These are phyloP conservation scores for Pseudogymnoascus sp. DNA, from an alignment of 2,329 filamentous ascomycete species.

Conservation along the genomic window DNA sequence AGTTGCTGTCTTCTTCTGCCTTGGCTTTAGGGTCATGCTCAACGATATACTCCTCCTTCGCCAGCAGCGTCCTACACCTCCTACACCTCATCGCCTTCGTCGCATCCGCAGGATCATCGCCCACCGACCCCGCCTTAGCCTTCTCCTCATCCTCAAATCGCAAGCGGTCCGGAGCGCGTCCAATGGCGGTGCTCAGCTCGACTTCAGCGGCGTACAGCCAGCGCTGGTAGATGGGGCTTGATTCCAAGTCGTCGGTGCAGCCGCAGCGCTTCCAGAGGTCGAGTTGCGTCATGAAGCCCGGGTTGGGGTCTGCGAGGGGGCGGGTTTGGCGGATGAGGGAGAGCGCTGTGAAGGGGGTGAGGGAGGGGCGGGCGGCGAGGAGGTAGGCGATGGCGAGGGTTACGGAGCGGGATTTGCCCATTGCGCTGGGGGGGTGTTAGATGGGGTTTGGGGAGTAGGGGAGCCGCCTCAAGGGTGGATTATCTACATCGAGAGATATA, in stretches of 20 bases:
- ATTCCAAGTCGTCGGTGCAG: constrained; percentile 60
- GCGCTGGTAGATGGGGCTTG: constrained; percentile 70
- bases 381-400: constrained; percentile 78
- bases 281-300: constrained; percentile 84
- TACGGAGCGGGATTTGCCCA: constrained; percentile 91
- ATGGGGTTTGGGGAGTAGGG: background rate
- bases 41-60: constrained; percentile 39
- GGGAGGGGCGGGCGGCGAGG: constrained; percentile 56
- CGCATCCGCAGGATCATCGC: constrained; percentile 15
- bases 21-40: constrained; percentile 37
- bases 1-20: constrained; percentile 16
- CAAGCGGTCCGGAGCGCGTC: constrained; percentile 71
- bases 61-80: constrained; percentile 58
- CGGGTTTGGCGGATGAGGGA: constrained; percentile 60
- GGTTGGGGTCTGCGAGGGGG: constrained; percentile 78
- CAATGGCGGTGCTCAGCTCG: constrained; percentile 60
- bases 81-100: constrained; percentile 66
- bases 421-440: constrained; percentile 55
- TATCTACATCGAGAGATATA: background rate
- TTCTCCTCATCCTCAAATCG: constrained; percentile 71
- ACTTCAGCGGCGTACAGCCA: constrained; percentile 62
- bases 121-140: constrained; percentile 16
- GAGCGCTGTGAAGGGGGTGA: constrained; percentile 47
- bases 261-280: constrained; percentile 82
- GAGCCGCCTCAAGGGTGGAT: too few species aligned